Base-by-base conservation (phyloP, 768 basidiomycete genomes). In the Porphyrellus cyaneotinctus region DNA sequence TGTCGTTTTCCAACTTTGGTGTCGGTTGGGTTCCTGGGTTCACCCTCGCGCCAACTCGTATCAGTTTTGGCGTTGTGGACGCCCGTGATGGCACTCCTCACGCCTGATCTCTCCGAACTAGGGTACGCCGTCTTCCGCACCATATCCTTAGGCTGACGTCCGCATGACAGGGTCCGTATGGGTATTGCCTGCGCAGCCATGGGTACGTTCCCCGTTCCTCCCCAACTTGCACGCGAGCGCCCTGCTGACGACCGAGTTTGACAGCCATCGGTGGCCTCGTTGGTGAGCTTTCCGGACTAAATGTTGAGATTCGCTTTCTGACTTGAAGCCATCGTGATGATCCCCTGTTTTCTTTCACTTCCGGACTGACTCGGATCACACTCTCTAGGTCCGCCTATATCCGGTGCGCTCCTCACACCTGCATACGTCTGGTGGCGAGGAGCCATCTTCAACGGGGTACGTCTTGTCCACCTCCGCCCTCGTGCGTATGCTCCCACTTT, bases 341-440 rank as follows among this genome's bases (percentile, higher is more conserved):
- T 15, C 1, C 35, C 15, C 35, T 9, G 26, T 9, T 9, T 2
- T 20, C 37, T 6, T 23, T 26, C 28, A 17, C 4, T 6, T n/a
- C n/a, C n/a, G n/a, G 14, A 7, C 35, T 38, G 20, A 37, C 33
- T n/a, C 2, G 18, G 15, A 6, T 13, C 3, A 6, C 4, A 3
- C 1, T 6, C 5, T 1, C 2, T 22, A 60, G 81, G 82, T 11
- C 78, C 80, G 0, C 83, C 84, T 1, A 77, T 84, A 51, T 76
- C 76, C 31, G 84, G 84, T 0, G 77, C 80, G 5, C 66, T 85
- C 24, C 74, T 85, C 8, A 75, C 80, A 0, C 55, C 70, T 9
- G 63, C 71, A 0, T 83, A 77, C 52, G 59, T 77, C 6, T 85
- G 84, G 84, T 83, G 80, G 79, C 71, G 78, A 31, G 79, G 80